Base-by-base conservation (phyloP, 345 rosid species). In the Eucalyptus marginata region DNA sequence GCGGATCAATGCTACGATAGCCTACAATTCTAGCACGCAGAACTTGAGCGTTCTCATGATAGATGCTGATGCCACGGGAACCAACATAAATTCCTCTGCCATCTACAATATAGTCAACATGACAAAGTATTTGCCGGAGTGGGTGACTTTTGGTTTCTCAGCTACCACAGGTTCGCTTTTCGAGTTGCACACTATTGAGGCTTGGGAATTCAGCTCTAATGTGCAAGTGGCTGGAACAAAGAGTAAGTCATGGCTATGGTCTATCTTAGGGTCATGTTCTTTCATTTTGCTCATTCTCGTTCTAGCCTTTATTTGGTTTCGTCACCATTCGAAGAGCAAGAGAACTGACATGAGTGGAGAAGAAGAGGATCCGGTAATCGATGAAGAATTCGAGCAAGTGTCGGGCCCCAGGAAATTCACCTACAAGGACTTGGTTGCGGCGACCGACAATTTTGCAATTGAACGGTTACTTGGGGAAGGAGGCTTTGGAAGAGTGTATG, bases 71-170 rank as follows among this genome's bases (percentile, higher is more conserved):
- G 62, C 62, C 62, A 56, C 20, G 4, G 62, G 62, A 9, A 24
- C 1, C 27, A 24, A 56, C 29, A 24, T 56, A 56, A 24, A 56
- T 56, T 56, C 29, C 62, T 33, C 87, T n/a, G 47, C 40, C 4
- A 27, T 89, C n/a, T 5, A 5, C 49, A 7, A 85, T 25, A 47
- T 11, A 12, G 33, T 86, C 31, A 86, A 90, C 76, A 20, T 90
- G 56, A 27, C 27, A 7, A 20, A 40, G n/a, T 47, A 87, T 66
- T 87, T 91, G 31, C 90, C 90, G 13, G 90, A 90, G 33, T 88
- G 88, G 89, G 90, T 91, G 22, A 86, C 84, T 58, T 86, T 91
- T 24, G 92, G 92, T 36, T 91, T 91, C 87, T 91, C 92, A 17
- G 89, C 88, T 15, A 10, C 88, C 50, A 91, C 81, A 10, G 90